Conservation (phyloP, 1,284 basidiomycete genomes). For the Blastosporella zonata region DNA sequence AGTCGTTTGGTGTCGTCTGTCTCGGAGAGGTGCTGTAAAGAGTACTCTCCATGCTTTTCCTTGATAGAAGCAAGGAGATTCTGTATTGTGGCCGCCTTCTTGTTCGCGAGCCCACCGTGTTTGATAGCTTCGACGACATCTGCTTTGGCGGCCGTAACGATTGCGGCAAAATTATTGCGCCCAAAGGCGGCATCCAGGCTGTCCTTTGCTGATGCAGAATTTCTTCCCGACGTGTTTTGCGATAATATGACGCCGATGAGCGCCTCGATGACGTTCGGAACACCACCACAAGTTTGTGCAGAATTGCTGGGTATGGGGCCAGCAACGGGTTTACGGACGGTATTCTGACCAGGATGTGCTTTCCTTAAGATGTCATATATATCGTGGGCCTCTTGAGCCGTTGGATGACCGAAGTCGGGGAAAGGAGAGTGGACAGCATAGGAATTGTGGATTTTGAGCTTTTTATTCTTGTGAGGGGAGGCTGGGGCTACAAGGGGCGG, state of each 20-base stretch:
- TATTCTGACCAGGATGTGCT: slow-evolving; percentile 25
- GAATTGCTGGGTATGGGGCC: slow-evolving; percentile 33
- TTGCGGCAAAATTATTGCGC: slow-evolving; percentile 56
- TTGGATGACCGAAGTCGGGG: slow-evolving; percentile 49
- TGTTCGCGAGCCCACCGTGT: slow-evolving; percentile 71
- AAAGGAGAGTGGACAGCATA: slow-evolving; percentile 50
- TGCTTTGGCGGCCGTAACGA: slow-evolving; percentile 49
- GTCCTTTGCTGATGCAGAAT: slow-evolving; percentile 63
- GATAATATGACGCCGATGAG: slow-evolving; percentile 72
- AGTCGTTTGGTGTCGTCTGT: slow-evolving; percentile 23
- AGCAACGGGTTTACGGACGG: slow-evolving; percentile 24
- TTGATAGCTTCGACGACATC: slow-evolving; percentile 61
- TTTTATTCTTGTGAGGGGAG: slow-evolving; percentile 39
- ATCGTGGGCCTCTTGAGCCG: slow-evolving; percentile 43
- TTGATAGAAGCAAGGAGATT: slow-evolving; percentile 50
- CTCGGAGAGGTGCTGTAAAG: slow-evolving; percentile 52
- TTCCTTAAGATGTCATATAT: slow-evolving; percentile 46
- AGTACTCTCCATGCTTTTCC: slow-evolving; percentile 52
- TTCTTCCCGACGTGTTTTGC: slow-evolving; percentile 68
- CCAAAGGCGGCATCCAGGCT: slow-evolving; percentile 60
- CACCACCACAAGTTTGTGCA: slow-evolving; percentile 51
- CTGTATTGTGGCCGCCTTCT: slow-evolving; percentile 71
- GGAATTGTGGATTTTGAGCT: slow-evolving; percentile 47
- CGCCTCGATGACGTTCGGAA: slow-evolving; percentile 67
- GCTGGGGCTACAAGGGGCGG: neutral